phyloP scores from a whole-genome alignment of 495 filamentous ascomycete genomes.

The Aspergillus campestris region DNA sequence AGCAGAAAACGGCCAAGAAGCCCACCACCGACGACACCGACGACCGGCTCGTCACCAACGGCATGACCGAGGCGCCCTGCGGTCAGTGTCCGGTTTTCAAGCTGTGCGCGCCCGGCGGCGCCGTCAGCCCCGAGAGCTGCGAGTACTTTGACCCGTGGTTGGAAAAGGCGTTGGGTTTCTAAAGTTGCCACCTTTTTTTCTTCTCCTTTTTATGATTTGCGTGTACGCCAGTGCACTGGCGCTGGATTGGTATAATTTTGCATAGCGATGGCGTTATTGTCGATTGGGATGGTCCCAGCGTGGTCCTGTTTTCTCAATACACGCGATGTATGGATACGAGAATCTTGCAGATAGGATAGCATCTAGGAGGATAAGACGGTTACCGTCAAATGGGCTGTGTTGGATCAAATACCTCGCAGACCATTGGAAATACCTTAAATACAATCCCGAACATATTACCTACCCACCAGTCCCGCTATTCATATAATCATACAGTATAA shows the following conservation, averaged over 20 bases:
- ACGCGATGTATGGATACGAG: constrained; percentile 1
- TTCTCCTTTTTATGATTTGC: not conserved
- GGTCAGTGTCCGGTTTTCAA: constrained; percentile 91
- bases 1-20: constrained; percentile 34
- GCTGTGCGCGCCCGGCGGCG: constrained; percentile 78
- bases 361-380: not conserved
- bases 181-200: constrained; percentile 5
- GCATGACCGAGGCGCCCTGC: constrained; percentile 83
- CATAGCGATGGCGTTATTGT: constrained; percentile 38
- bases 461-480: too few species aligned
- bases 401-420: too few species aligned
- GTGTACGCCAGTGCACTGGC: constrained; percentile 8
- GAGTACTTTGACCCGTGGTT: constrained; percentile 88
- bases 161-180: constrained; percentile 30
- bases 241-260: constrained; percentile 15
- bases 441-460: not conserved
- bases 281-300: constrained; percentile 11
- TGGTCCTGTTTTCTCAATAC: constrained; percentile 4
- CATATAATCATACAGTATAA: not conserved
- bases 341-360: constrained; percentile 3
- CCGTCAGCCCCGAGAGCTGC: constrained; percentile 81
- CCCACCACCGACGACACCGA: constrained; percentile 19
- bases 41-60: constrained; percentile 41
- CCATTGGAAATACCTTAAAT: not conserved
- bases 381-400: too few species aligned